These are phyloP conservation scores for Phaffia rhodozyma DNA, from an alignment of 1,284 basidiomycete genomes.

Conservation along the genomic window DNA sequence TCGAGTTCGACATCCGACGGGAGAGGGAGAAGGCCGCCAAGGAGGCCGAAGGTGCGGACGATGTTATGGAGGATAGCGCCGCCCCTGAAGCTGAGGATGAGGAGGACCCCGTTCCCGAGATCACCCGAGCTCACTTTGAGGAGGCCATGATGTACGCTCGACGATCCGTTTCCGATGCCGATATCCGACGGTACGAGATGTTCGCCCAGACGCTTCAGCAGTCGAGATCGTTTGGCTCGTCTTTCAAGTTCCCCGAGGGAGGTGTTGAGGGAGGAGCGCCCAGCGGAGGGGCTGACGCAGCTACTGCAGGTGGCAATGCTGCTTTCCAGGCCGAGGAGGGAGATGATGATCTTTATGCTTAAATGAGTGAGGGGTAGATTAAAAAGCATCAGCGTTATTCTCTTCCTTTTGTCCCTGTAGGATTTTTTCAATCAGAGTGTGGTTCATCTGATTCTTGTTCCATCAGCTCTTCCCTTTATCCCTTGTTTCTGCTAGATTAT, in stretches of 20 bases:
- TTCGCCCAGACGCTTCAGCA: conserved; percentile 82
- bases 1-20: conserved; percentile 78
- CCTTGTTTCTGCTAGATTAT: no score
- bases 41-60: conserved; percentile 56
- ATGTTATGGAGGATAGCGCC: conserved; percentile 4
- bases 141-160: conserved; percentile 79
- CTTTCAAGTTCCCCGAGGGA: conserved; percentile 92
- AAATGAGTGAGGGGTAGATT: conserved; percentile 2
- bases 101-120: conserved; percentile 93
- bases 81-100: conserved; percentile 36
- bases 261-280: conserved; percentile 41
- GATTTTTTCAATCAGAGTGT: no score
- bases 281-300: conserved; percentile 38
- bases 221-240: conserved; percentile 58
- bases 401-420: no score
- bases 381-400: no score
- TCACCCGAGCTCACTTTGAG: conserved; percentile 91
- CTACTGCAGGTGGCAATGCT: conserved; percentile 47
- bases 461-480: no score
- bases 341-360: conserved; percentile 79
- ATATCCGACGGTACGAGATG: conserved; percentile 90
- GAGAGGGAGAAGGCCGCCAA: conserved; percentile 70
- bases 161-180: conserved; percentile 70
- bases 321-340: conserved; percentile 65
- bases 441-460: no score